Base-by-base conservation (phyloP, 352 stramenopile species). In the Albugo candida region DNA sequence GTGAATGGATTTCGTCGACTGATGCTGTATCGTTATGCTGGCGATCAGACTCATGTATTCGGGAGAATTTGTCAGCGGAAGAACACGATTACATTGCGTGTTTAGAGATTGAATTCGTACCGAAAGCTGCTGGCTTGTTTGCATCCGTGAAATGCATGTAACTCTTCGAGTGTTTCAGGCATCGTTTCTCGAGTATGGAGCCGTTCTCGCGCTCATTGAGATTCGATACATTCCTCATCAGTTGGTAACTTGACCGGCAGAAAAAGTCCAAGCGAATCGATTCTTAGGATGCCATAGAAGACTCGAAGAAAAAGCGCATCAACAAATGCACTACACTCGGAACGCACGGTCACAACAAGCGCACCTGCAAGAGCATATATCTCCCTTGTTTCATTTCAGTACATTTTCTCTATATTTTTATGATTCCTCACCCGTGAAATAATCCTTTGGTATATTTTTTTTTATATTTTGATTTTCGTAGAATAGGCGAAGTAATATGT, bases 181-280 rank as follows among this genome's bases (percentile, higher is more conserved):
- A 39, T 63, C 72, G 2, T 88, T 88, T 35, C 76, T 75, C 14
- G 59, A 64, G 35, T 80, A 78, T 49, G 65, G 58, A 6, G 61
- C 82, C 41, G 58, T 83, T 14, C 54, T 84, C 4, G 69, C 71
- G 21, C 53, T 92, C 6, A 68, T 88, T 38, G 78, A 92, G 49
- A 62, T 87, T 4, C 70, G 78, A 11, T 92, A 83, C 27, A 75
- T 87, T 2, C 80, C 67, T 34, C 78, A 92, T 40, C 75, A 92
- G 21, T 61, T 87, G 41, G 64, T 74, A 5, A 64, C 67, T 2
- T 82, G n/a, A n/a, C n/a, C n/a, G n/a, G n/a, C n/a, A n/a, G n/a
- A n/a, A n/a, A n/a, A n/a, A n/a, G n/a, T n/a, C n/a, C n/a, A n/a
- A n/a, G n/a, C n/a, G n/a, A n/a, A n/a, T n/a, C n/a, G n/a, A n/a